phyloP scores from a whole-genome alignment of 352 stramenopile species.

The Pilasporangium apinafurcum region DNA sequence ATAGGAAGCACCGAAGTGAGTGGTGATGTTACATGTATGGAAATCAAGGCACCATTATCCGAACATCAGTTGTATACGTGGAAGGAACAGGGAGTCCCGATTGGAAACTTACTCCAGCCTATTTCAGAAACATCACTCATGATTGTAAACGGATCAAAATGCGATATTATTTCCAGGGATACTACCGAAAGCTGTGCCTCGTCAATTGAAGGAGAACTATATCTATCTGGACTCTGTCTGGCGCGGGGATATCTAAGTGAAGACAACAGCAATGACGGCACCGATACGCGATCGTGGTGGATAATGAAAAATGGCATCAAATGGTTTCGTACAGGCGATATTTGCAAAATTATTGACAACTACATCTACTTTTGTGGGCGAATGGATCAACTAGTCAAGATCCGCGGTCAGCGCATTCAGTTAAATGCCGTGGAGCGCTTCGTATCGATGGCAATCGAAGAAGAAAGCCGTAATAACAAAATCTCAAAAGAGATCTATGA shows the following conservation, averaged over 20 bases:
- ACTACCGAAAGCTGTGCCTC: neutral
- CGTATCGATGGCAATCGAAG: slow-evolving; percentile 4
- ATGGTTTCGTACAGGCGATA: slow-evolving; percentile 41
- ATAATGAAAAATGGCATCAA: neutral
- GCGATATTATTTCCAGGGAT: slow-evolving; percentile 5
- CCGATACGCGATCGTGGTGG: neutral
- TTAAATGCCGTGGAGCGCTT: slow-evolving; percentile 38
- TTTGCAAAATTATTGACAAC: slow-evolving; percentile 19
- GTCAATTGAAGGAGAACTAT: slow-evolving; percentile 20
- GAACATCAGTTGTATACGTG: slow-evolving; percentile 11
- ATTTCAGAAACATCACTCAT: slow-evolving; percentile 20
- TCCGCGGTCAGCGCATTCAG: slow-evolving; percentile 41
- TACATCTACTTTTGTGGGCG: slow-evolving; percentile 37
- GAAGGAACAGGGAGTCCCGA: slow-evolving; percentile 31
- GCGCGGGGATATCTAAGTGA: slow-evolving; percentile 22
- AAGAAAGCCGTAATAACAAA: no score
- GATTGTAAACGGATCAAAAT: slow-evolving; percentile 3
- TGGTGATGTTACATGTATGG: slow-evolving; percentile 44
- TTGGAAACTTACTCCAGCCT: slow-evolving; percentile 15
- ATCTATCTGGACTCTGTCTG: slow-evolving; percentile 24
- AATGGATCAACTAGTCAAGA: slow-evolving; percentile 42
- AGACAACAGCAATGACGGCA: neutral
- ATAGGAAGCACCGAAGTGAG: slow-evolving; percentile 58
- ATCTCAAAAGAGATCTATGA: neutral
- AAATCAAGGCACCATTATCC: slow-evolving; percentile 17